These are phyloP conservation scores for Boletus subparvulus DNA, from an alignment of 768 basidiomycete species.

Conservation along the genomic window DNA sequence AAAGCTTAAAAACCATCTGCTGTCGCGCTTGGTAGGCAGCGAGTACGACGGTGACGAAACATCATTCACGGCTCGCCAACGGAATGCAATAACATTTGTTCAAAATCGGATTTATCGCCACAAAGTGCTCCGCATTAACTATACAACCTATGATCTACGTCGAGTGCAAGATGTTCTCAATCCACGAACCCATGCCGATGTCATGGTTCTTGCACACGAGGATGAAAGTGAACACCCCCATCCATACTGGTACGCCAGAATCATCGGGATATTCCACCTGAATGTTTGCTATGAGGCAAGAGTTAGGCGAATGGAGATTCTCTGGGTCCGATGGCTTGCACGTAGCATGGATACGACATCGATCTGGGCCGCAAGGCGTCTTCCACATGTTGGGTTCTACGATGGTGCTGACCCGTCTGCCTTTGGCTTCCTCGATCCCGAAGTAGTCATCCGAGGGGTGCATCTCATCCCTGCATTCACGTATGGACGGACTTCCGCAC, in stretches of 20 bases:
- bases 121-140: slow-evolving; percentile 28
- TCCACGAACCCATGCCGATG: slow-evolving; percentile 32
- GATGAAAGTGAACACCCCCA: slow-evolving; percentile 34
- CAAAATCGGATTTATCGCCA: slow-evolving; percentile 27
- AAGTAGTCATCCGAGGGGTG: too few species aligned
- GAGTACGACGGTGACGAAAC: slow-evolving; percentile 28
- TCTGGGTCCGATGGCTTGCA: not conserved
- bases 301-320: not conserved
- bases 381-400: not conserved
- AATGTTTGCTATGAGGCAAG: not conserved
- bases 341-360: not conserved
- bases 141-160: slow-evolving; percentile 31
- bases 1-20: not conserved
- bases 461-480: too few species aligned
- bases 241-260: slow-evolving; percentile 37
- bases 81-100: slow-evolving; percentile 3
- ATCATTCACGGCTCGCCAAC: slow-evolving; percentile 16
- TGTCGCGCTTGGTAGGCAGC: not conserved
- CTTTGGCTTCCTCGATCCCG: too few species aligned
- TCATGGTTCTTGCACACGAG: slow-evolving; percentile 36
- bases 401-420: not conserved
- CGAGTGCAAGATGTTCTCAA: slow-evolving; percentile 41
- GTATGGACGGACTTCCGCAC: too few species aligned
- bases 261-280: slow-evolving; percentile 7
- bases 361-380: not conserved